These are phyloP conservation scores for barley (Hordeum vulgare) DNA, from an alignment of 176 grass and related monocot species.

Conservation along the genomic window DNA sequence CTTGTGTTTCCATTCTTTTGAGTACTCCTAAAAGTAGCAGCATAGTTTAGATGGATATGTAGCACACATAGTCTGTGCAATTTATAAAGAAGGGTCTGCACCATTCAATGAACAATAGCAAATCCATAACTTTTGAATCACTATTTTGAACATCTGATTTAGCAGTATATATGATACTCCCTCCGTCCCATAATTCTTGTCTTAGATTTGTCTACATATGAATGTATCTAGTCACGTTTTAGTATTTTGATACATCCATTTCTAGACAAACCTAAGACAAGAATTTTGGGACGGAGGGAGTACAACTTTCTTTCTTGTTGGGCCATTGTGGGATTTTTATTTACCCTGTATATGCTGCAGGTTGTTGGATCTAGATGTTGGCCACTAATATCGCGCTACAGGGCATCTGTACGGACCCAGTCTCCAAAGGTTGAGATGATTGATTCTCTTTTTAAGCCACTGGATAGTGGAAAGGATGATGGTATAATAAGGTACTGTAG, in stretches of 20 bases:
- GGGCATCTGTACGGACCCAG: constrained; percentile 69
- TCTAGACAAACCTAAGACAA: too few species aligned
- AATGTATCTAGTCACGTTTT: too few species aligned
- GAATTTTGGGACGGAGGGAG: too few species aligned
- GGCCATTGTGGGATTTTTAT: not conserved
- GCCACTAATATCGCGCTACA: constrained; percentile 65
- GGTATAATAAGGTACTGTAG: constrained; percentile 60
- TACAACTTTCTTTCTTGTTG: not conserved
- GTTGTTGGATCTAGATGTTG: constrained; percentile 68
- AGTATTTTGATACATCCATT: too few species aligned
- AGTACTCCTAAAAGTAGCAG: not conserved
- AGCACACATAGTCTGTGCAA: not conserved
- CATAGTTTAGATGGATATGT: constrained; percentile 1
- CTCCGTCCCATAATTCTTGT: too few species aligned
- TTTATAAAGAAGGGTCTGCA: not conserved
- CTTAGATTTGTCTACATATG: too few species aligned
- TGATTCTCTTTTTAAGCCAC: constrained; percentile 62
- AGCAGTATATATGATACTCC: constrained; percentile 8
- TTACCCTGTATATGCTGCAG: constrained; percentile 6
- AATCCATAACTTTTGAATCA: not conserved
- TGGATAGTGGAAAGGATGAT: constrained; percentile 50
- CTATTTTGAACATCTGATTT: constrained; percentile 11
- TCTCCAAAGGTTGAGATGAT: constrained; percentile 70
- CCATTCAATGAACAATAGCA: not conserved
- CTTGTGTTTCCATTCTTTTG: constrained; percentile 9